Percentiles rank a stretch among this genome's conserved stretches.
These are phyloP conservation scores for Truncatella angustata DNA, from an alignment of 2,329 filamentous ascomycete genomes.

Conservation along the genomic window DNA sequence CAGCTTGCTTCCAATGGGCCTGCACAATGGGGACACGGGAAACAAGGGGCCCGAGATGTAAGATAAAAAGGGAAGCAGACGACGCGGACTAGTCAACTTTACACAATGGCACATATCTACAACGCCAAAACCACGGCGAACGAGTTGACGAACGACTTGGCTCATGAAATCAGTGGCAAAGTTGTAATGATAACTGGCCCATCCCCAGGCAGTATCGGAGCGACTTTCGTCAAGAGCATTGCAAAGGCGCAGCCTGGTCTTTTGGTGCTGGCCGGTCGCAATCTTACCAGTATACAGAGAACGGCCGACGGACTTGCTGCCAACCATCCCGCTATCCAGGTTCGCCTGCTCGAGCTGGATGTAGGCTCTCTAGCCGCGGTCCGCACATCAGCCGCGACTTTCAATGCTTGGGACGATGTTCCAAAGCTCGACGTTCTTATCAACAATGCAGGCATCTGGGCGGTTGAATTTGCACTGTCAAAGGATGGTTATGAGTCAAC, in stretches of 20 bases:
- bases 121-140: not conserved
- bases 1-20: too few species aligned
- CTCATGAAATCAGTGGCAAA: slow-evolving; percentile 19
- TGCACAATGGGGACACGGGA: too few species aligned
- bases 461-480: slow-evolving; percentile 18
- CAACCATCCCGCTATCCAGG: slow-evolving; percentile 30
- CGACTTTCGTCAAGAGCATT: slow-evolving; percentile 33
- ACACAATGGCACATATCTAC: not conserved
- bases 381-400: slow-evolving; percentile 32
- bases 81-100: too few species aligned
- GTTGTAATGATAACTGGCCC: slow-evolving; percentile 42
- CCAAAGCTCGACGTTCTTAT: slow-evolving; percentile 21
- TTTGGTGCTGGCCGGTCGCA: slow-evolving; percentile 47
- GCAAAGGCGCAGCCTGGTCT: slow-evolving; percentile 37
- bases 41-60: too few species aligned
- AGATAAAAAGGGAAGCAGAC: too few species aligned
- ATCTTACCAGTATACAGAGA: slow-evolving; percentile 34
- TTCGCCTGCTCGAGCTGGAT: slow-evolving; percentile 27
- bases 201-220: slow-evolving; percentile 37
- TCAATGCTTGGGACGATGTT: slow-evolving; percentile 26
- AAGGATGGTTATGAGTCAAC: slow-evolving; percentile 38
- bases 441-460: slow-evolving; percentile 35
- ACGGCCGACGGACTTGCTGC: slow-evolving; percentile 34
- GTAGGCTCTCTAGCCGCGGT: slow-evolving; percentile 12
- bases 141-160: not conserved